A percentile compares a stretch with the other conserved stretches of the same genome.
Conservation (phyloP, 306 rosid species). For the Casuarina cunninghamiana region DNA sequence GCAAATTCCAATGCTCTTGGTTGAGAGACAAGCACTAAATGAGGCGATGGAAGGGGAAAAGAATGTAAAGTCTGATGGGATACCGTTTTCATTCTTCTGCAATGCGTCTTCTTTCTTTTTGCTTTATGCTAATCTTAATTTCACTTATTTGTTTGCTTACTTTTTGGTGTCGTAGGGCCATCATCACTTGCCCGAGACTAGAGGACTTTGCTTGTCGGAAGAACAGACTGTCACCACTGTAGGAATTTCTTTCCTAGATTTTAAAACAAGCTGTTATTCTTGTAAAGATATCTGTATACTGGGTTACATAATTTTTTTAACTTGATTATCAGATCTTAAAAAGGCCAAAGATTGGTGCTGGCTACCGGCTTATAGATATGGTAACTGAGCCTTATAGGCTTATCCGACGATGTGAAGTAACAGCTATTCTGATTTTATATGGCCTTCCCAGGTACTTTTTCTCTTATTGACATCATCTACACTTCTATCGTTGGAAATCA, state of each 20-base stretch:
- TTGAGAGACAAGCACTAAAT: slow-evolving; percentile 97
- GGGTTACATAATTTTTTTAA: background rate
- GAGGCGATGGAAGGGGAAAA: slow-evolving; percentile 99
- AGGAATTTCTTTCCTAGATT: slow-evolving; percentile 35
- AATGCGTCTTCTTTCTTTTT: background rate
- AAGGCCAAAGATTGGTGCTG: slow-evolving; percentile 84
- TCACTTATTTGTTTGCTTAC: background rate
- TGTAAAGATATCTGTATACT: slow-evolving; percentile 7
- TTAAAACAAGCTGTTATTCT: slow-evolving; percentile 10
- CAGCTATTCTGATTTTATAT: slow-evolving; percentile 90
- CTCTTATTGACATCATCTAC: background rate
- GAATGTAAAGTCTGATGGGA: slow-evolving; percentile 45
- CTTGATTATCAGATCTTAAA: slow-evolving; percentile 57
- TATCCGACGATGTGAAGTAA: slow-evolving; percentile 84
- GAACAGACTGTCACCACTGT: slow-evolving; percentile 92
- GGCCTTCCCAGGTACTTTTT: slow-evolving; percentile 89
- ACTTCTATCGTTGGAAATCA: slow-evolving; percentile 2
- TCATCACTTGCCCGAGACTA: slow-evolving; percentile 93
- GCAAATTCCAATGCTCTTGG: slow-evolving; percentile 98
- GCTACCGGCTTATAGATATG: slow-evolving; percentile 75
- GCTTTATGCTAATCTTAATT: slow-evolving; percentile 14
- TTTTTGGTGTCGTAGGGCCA: slow-evolving; percentile 64
- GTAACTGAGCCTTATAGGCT: slow-evolving; percentile 85
- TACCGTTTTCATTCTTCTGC: background rate
- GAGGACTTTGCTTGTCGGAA: slow-evolving; percentile 98